Conservation (phyloP, 1,284 basidiomycete species). For the Inonotus hispidus region DNA sequence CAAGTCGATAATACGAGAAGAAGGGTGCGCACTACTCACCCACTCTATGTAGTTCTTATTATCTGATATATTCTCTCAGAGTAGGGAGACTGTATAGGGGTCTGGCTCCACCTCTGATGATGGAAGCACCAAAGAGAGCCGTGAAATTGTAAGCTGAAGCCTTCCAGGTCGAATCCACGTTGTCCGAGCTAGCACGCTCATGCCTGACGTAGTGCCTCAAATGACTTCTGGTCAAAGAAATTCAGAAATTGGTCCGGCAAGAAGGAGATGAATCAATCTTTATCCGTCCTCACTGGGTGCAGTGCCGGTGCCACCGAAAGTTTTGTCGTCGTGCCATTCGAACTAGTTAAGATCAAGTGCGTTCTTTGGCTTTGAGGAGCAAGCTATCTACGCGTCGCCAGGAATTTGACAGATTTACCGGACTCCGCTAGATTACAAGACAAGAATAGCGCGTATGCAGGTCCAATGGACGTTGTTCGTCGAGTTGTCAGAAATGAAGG, state of each 20-base stretch:
- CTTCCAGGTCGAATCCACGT: neutral
- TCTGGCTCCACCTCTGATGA: constrained; percentile 86
- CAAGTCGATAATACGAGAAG: constrained; percentile 69
- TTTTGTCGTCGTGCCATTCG: constrained; percentile 91
- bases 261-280: constrained; percentile 79
- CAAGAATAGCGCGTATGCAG: constrained; percentile 82
- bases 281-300: constrained; percentile 89
- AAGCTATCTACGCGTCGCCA: neutral
- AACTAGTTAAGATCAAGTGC: constrained; percentile 93
- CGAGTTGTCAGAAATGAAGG: constrained; percentile 77
- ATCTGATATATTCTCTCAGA: constrained; percentile 35
- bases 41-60: neutral
- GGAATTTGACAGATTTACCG: constrained; percentile 3
- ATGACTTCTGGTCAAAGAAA: constrained; percentile 92
- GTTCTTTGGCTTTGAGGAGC: constrained; percentile 10
- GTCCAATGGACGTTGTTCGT: constrained; percentile 87
- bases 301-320: constrained; percentile 95
- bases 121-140: constrained; percentile 98
- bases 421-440: constrained; percentile 69
- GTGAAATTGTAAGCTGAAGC: constrained; percentile 85
- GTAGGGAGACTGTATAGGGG: constrained; percentile 87
- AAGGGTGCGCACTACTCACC: constrained; percentile 58
- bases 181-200: neutral
- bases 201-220: constrained; percentile 54
- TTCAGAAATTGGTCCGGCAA: constrained; percentile 60